Conservation (phyloP, 140 eudicot genomes). For the Cichorium intybus region DNA sequence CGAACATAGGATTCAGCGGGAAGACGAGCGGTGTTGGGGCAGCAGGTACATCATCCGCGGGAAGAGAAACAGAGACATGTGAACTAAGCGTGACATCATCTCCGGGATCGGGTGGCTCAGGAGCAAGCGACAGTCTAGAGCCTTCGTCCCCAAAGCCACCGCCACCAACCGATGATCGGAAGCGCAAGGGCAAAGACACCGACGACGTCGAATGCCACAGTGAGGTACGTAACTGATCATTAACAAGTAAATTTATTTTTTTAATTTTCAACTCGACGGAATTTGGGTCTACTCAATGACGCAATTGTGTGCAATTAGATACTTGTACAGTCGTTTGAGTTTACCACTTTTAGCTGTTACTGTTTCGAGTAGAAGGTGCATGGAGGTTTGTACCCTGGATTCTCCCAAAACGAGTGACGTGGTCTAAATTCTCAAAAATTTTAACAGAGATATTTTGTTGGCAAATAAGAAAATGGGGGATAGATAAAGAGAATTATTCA, state of each 20-base stretch:
- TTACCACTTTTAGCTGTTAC: not conserved
- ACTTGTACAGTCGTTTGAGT: not conserved
- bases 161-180: constrained; percentile 33
- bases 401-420: not conserved
- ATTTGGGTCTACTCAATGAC: not conserved
- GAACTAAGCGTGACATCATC: constrained; percentile 51
- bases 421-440: not conserved
- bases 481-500: not conserved
- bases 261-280: not conserved
- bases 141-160: constrained; percentile 21
- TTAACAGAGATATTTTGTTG: constrained; percentile 3
- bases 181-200: constrained; percentile 42
- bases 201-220: constrained; percentile 42
- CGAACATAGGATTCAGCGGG: constrained; percentile 11
- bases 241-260: not conserved
- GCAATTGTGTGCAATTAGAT: not conserved
- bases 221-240: constrained; percentile 37
- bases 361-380: not conserved
- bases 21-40: constrained; percentile 15
- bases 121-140: constrained; percentile 40
- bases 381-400: constrained; percentile 9
- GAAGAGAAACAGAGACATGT: constrained; percentile 20
- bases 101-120: constrained; percentile 39
- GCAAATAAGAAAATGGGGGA: constrained; percentile 4
- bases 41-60: constrained; percentile 17